phyloP scores from a whole-genome alignment of 192 early-diverging fungal genomes.

The Coemansia sp. region DNA sequence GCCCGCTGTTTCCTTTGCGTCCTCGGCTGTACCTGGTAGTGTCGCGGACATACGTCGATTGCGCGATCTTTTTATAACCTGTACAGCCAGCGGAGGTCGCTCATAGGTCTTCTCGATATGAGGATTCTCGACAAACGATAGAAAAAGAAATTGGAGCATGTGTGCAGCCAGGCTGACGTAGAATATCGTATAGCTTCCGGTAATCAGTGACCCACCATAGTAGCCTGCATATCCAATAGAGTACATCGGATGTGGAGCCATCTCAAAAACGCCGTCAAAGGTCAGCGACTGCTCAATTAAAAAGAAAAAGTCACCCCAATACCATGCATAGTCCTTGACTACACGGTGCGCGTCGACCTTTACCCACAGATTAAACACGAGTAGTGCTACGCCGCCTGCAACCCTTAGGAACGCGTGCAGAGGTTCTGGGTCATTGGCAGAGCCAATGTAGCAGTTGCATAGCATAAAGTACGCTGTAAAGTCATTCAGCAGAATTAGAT shows the following conservation, averaged over 20 bases:
- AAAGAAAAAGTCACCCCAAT: constrained; percentile 99
- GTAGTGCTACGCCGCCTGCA: constrained; percentile 72
- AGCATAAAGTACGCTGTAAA: constrained; percentile 86
- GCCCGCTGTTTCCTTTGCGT: constrained; percentile 1
- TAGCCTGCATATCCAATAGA: constrained; percentile 96
- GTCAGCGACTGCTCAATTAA: constrained; percentile 85
- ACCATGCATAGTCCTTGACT: constrained; percentile 97
- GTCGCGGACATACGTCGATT: constrained; percentile 30
- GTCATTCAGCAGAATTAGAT: constrained; percentile 92
- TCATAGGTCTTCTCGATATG: constrained; percentile 74
- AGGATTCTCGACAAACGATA: constrained; percentile 89
- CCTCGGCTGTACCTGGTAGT: constrained; percentile 17
- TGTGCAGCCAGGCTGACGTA: constrained; percentile 88
- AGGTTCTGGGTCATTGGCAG: constrained; percentile 56
- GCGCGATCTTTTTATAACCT: constrained; percentile 46
- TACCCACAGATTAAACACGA: constrained; percentile 94
- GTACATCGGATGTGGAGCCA: constrained; percentile 99
- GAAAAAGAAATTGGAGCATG: constrained; percentile 82
- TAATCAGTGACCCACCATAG: constrained; percentile 91
- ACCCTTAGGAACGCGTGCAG: constrained; percentile 72
- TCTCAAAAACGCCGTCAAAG: constrained; percentile 92
- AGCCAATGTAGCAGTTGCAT: constrained; percentile 74
- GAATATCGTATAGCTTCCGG: constrained; percentile 86
- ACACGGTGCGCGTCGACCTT: constrained; percentile 93
- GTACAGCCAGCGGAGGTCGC: constrained; percentile 51